A percentile compares a stretch with the other conserved stretches of the same genome.
These are phyloP conservation scores for Amylocarpus encephaloides DNA, from an alignment of 2,329 filamentous ascomycete genomes.

Conservation along the genomic window DNA sequence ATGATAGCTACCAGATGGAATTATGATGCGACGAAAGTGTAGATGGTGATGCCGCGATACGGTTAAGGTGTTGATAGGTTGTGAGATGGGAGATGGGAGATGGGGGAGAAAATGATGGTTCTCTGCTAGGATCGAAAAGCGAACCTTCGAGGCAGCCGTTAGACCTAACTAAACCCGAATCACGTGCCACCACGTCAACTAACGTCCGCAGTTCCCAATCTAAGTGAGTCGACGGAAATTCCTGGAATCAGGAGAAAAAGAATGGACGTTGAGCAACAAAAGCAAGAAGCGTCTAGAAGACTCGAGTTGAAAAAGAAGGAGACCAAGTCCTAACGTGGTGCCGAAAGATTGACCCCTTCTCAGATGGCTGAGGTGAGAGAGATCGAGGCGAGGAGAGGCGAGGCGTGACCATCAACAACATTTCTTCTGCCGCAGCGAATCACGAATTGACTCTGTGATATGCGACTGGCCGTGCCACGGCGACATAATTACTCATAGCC, in stretches of 20 bases:
- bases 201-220: background rate
- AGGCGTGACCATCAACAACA: slow-evolving; percentile 6
- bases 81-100: background rate
- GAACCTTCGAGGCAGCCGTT: background rate
- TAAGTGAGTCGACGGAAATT: background rate
- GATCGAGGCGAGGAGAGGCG: slow-evolving; percentile 1
- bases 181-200: background rate
- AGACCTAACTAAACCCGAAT: background rate
- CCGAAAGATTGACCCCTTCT: slow-evolving; percentile 17
- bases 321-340: background rate
- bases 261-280: slow-evolving; percentile 9
- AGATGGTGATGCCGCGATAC: slow-evolving; percentile 21
- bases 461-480: slow-evolving; percentile 22
- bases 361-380: slow-evolving; percentile 14
- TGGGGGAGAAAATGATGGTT: slow-evolving; percentile 11
- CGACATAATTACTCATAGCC: slow-evolving; percentile 26
- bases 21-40: background rate
- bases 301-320: background rate
- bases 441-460: slow-evolving; percentile 10
- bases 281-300: background rate
- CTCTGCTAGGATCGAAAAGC: background rate
- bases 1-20: background rate
- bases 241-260: slow-evolving; percentile 7
- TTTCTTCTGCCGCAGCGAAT: slow-evolving; percentile 20
- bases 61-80: background rate